These are phyloP conservation scores for Backusella mclennaniae DNA, from an alignment of 192 early-diverging fungal species.

Conservation along the genomic window DNA sequence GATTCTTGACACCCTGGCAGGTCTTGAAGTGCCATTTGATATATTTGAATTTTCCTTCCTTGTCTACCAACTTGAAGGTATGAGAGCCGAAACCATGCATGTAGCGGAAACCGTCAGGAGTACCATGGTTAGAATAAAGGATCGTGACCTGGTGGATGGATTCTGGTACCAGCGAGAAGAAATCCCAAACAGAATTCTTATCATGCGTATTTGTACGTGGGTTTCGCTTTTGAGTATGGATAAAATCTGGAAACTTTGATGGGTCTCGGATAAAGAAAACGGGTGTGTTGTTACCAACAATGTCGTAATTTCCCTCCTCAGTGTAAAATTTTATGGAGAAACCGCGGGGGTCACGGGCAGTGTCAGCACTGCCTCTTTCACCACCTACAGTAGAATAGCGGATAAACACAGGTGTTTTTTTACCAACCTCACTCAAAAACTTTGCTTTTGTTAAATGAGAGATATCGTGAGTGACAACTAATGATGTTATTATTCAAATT, in stretches of 20 bases:
- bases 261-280: conserved; percentile 83
- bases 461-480: conserved; percentile 72
- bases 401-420: conserved; percentile 75
- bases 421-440: conserved; percentile 68
- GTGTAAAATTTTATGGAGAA: conserved; percentile 87
- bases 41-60: conserved; percentile 62
- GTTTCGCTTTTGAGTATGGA: conserved; percentile 82
- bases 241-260: conserved; percentile 79
- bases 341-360: conserved; percentile 77
- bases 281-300: conserved; percentile 85
- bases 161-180: conserved; percentile 74
- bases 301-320: conserved; percentile 81
- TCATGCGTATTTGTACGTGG: conserved; percentile 71
- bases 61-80: conserved; percentile 70
- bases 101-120: conserved; percentile 72
- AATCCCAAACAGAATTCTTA: conserved; percentile 75
- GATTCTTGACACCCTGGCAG: conserved; percentile 75
- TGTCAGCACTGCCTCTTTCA: conserved; percentile 70
- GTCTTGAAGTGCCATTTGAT: conserved; percentile 89
- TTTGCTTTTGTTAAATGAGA: conserved; percentile 69
- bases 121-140: conserved; percentile 81
- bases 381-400: conserved; percentile 84
- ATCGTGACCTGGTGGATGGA: conserved; percentile 78
- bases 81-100: conserved; percentile 85
- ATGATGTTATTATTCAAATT: background rate